These are phyloP conservation scores for Aspergillus clavatus DNA, from an alignment of 2,329 filamentous ascomycete species.

Conservation along the genomic window DNA sequence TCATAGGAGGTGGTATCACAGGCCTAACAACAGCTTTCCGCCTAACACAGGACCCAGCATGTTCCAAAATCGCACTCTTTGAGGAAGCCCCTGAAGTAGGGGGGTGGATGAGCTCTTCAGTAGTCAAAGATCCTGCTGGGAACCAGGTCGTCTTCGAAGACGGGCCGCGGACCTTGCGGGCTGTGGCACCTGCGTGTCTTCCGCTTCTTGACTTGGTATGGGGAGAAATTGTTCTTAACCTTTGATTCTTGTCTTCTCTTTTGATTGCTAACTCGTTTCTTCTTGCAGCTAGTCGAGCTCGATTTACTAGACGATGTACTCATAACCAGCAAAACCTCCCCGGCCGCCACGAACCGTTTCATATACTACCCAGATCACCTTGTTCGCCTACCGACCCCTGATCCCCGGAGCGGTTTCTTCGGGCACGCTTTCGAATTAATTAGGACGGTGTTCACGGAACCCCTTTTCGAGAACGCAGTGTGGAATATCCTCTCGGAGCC, in stretches of 20 bases:
- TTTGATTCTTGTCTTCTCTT: not conserved
- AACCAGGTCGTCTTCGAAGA: slow-evolving; percentile 68
- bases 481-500: slow-evolving; percentile 30
- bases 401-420: slow-evolving; percentile 20
- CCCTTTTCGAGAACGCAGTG: slow-evolving; percentile 50
- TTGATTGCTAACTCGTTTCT: not conserved
- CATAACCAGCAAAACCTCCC: slow-evolving; percentile 47
- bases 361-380: slow-evolving; percentile 86
- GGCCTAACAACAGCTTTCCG: slow-evolving; percentile 76
- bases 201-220: slow-evolving; percentile 68
- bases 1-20: slow-evolving; percentile 78
- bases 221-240: slow-evolving; percentile 1
- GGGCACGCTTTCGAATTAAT: slow-evolving; percentile 28
- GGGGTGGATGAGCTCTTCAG: slow-evolving; percentile 75
- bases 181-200: slow-evolving; percentile 53
- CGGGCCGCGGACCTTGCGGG: slow-evolving; percentile 73
- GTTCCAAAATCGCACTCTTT: slow-evolving; percentile 71
- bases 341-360: slow-evolving; percentile 62
- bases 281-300: slow-evolving; percentile 53
- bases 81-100: slow-evolving; percentile 67
- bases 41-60: slow-evolving; percentile 62
- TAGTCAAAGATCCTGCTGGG: slow-evolving; percentile 43
- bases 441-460: slow-evolving; percentile 46
- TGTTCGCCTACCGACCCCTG: slow-evolving; percentile 55
- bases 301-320: slow-evolving; percentile 54